These are phyloP conservation scores for Mycena galopus DNA, from an alignment of 768 basidiomycete genomes.

Conservation along the genomic window DNA sequence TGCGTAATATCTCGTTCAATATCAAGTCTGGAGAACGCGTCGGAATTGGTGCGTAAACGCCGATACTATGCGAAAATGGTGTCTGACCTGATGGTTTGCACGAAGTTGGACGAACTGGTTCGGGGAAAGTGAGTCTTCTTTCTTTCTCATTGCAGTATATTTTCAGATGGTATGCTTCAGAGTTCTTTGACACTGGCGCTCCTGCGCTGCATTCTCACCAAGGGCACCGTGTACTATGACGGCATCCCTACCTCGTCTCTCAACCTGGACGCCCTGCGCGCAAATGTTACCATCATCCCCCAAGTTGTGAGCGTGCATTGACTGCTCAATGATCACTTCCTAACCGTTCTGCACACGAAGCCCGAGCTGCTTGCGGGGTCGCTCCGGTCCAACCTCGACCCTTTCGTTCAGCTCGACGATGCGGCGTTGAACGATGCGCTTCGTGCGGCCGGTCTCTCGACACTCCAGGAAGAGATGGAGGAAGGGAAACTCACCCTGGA, in stretches of 20 bases:
- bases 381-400: slow-evolving; percentile 57
- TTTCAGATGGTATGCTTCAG: slow-evolving; percentile 15
- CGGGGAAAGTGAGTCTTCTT: slow-evolving; percentile 30
- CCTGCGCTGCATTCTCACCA: slow-evolving; percentile 53
- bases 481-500: slow-evolving; percentile 24
- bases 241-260: slow-evolving; percentile 53
- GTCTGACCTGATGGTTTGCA: not conserved
- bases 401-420: slow-evolving; percentile 56
- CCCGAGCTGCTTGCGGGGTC: slow-evolving; percentile 53
- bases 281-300: slow-evolving; percentile 59
- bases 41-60: slow-evolving; percentile 47
- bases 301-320: slow-evolving; percentile 29
- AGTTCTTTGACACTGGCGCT: slow-evolving; percentile 57
- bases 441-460: slow-evolving; percentile 44
- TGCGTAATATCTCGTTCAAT: slow-evolving; percentile 46
- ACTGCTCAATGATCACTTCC: too few relatives aligned
- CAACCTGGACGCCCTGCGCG: slow-evolving; percentile 60
- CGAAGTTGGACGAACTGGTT: slow-evolving; percentile 43
- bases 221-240: slow-evolving; percentile 54
- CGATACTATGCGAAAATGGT: not conserved
- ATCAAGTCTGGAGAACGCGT: slow-evolving; percentile 62
- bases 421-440: slow-evolving; percentile 46
- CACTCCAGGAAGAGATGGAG: slow-evolving; percentile 20
- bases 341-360: not conserved
- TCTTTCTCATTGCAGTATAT: not conserved